These are phyloP conservation scores for Fusarium sp. DNA, from an alignment of 2,329 filamentous ascomycete genomes.

Conservation along the genomic window DNA sequence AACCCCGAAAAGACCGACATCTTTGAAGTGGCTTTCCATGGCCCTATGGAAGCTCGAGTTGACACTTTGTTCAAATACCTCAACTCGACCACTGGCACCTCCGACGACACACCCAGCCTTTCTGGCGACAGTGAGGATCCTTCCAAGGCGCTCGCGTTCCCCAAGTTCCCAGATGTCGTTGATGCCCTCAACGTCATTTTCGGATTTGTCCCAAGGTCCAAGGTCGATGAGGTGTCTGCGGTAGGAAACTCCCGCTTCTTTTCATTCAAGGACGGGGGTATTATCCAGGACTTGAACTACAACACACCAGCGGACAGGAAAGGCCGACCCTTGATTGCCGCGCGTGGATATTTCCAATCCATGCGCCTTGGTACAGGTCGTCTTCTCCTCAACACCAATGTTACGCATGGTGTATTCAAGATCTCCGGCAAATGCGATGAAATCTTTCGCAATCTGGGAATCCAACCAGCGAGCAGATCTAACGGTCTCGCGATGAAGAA, in stretches of 20 bases:
- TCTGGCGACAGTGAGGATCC: constrained; percentile 12
- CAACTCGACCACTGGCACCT: constrained; percentile 54
- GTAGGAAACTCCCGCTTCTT: constrained; percentile 64
- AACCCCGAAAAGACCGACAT: constrained; percentile 48
- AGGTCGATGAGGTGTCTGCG: constrained; percentile 50
- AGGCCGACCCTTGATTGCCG: constrained; percentile 52
- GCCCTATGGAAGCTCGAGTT: constrained; percentile 53
- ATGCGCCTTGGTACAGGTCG: constrained; percentile 64
- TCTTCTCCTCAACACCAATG: constrained; percentile 65
- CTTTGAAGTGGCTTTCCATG: constrained; percentile 57
- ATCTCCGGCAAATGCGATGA: constrained; percentile 50
- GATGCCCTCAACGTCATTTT: constrained; percentile 65
- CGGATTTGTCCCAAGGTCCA: constrained; percentile 56
- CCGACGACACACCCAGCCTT: constrained; percentile 42
- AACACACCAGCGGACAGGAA: constrained; percentile 16
- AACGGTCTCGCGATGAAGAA: constrained; percentile 20
- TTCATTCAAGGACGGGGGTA: constrained; percentile 50
- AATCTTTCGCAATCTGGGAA: constrained; percentile 47
- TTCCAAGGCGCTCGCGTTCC: constrained; percentile 51
- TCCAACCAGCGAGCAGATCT: constrained; percentile 24
- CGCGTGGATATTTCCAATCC: constrained; percentile 67
- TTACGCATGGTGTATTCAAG: constrained; percentile 65
- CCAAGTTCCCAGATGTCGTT: constrained; percentile 60
- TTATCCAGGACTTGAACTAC: constrained; percentile 42
- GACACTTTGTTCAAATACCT: constrained; percentile 58